These are phyloP conservation scores for Blastobotrys muscicola DNA, from an alignment of 805 yeast genomes.

Conservation along the genomic window DNA sequence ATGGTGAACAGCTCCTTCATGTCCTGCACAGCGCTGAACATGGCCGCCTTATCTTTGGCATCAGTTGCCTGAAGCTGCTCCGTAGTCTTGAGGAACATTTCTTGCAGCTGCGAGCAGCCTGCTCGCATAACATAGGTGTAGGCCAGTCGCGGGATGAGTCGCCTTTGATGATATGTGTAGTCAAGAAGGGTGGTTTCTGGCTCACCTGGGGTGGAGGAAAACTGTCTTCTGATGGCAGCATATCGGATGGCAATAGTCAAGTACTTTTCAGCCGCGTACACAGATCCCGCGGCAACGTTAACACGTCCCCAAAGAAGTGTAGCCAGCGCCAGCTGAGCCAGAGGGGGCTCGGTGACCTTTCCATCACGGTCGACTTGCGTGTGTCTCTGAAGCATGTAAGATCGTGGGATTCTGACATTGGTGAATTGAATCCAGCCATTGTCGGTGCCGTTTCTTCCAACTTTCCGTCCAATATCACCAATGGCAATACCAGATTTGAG, in stretches of 20 bases:
- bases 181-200: conserved; percentile 69
- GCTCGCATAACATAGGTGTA: conserved; percentile 67
- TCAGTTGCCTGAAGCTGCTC: conserved; percentile 35
- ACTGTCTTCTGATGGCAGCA: conserved; percentile 85
- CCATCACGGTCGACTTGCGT: conserved; percentile 63
- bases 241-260: conserved; percentile 80
- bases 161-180: conserved; percentile 81
- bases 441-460: conserved; percentile 94
- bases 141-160: conserved; percentile 79
- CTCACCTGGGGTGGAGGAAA: conserved; percentile 39
- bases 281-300: conserved; percentile 79
- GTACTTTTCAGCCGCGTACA: conserved; percentile 68
- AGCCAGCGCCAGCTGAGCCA: conserved; percentile 82
- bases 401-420: conserved; percentile 74
- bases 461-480: conserved; percentile 90
- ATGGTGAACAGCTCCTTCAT: conserved; percentile 73
- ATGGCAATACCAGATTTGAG: conserved; percentile 70
- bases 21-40: conserved; percentile 41
- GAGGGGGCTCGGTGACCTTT: conserved; percentile 65
- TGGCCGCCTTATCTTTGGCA: conserved; percentile 38
- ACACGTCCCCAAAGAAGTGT: conserved; percentile 86
- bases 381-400: conserved; percentile 72
- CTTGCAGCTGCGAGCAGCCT: conserved; percentile 53
- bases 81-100: conserved; percentile 32
- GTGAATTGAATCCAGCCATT: conserved; percentile 95